Percentiles rank a stretch among this genome's conserved stretches.
Evolutionary conservation across 106 monocot species (phyloP).

Genomic region (Acanthochlamys bracteata): DNA sequence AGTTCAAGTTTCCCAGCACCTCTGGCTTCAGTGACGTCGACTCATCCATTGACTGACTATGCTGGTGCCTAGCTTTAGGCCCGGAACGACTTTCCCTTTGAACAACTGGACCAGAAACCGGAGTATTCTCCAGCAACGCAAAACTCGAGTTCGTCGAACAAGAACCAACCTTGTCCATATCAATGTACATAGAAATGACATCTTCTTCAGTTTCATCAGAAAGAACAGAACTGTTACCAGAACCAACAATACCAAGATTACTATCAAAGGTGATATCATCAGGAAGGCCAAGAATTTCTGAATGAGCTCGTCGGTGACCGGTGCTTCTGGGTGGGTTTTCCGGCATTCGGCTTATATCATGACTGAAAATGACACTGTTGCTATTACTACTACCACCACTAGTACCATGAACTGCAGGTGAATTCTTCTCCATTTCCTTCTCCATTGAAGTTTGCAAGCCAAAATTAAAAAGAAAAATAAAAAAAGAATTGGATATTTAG

Average conservation of each 20-base stretch:
- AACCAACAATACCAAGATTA: slow-evolving; percentile 47
- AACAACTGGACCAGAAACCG: neutral
- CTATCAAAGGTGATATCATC: slow-evolving; percentile 65
- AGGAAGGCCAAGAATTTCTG: slow-evolving; percentile 71
- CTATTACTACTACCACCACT: neutral
- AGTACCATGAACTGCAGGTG: too few relatives aligned
- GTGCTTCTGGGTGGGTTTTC: slow-evolving; percentile 43
- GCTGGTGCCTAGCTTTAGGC: slow-evolving; percentile 54
- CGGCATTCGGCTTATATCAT: slow-evolving; percentile 66
- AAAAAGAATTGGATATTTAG: too few relatives aligned
- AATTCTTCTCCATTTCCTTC: neutral
- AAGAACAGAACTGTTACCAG: slow-evolving; percentile 24
- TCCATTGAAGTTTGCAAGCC: neutral
- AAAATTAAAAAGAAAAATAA: too few relatives aligned
- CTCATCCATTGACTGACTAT: slow-evolving; percentile 76
- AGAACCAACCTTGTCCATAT: slow-evolving; percentile 47
- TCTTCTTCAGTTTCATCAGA: slow-evolving; percentile 75
- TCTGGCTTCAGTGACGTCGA: slow-evolving; percentile 43
- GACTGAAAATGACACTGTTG: slow-evolving; percentile 18
- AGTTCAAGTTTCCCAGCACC: slow-evolving; percentile 21
- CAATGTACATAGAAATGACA: slow-evolving; percentile 62
- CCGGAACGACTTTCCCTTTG: slow-evolving; percentile 15
- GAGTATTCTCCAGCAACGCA: neutral
- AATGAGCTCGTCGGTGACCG: slow-evolving; percentile 70
- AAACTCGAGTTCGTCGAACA: neutral